Evolutionary conservation across 1,284 basidiomycete species (phyloP), one percentile per base, ranked within the genome.

Genomic region (Fistulinella cinereoalba): DNA sequence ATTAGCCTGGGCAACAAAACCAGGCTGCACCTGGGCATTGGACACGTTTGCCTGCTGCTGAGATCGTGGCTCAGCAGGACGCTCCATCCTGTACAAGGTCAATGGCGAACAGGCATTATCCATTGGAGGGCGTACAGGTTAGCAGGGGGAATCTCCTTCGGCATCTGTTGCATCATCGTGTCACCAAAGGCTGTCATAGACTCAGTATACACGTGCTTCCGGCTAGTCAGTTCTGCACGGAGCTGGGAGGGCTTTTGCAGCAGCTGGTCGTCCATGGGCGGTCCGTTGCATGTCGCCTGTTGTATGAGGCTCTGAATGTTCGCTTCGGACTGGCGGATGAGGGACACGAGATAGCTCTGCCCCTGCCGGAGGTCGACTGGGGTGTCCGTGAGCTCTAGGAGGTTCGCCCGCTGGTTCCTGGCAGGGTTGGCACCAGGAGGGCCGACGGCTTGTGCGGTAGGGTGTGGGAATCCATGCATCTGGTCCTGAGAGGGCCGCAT

Each of bases 381-480:
- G 8, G 62, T 62, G 1, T 50, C 25, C 41, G 52, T 43, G 37
- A 51, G 49, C 43, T 60, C 65, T 47, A 48, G 55, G 42, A 29
- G 39, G 27, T 43, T 46, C 36, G 47, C 43, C 31, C 55, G 60
- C 18, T 49, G 43, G 16, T 51, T 62, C 5, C 50, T 60, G 28
- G 58, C 61, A 32, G 58, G 62, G 47, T 44, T 53, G 24, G 46
- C 33, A 25, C 53, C 48, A 18, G 60, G 34, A 5, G 54, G 51
- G 16, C 51, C 61, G 4, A 55, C 46, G 13, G 56, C 27, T 25
- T 66, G 63, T 19, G 55, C 39, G 43, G 63, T 57, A 3, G 62
- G 51, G 62, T 75, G 76, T 0, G 79, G 79, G 11, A 80, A 81
- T 4, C 72, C 68, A 21, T 73, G 76, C 40, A 71, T 65, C 39